phyloP scores from a whole-genome alignment of 2,329 filamentous ascomycete species.

The Lithohypha guttulata region DNA sequence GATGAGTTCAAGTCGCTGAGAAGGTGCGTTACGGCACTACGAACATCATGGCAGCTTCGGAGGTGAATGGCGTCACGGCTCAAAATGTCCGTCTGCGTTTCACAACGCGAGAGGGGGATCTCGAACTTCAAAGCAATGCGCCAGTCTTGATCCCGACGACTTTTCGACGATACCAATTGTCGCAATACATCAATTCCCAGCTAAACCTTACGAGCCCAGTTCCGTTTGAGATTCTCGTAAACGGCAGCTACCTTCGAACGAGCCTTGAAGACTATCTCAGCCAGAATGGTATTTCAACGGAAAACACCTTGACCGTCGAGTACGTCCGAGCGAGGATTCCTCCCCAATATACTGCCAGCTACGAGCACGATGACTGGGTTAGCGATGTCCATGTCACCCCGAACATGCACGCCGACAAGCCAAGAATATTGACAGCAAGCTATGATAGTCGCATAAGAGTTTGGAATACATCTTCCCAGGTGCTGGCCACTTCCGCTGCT shows the following conservation, averaged over 20 bases:
- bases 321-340: slow-evolving; percentile 88
- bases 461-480: slow-evolving; percentile 80
- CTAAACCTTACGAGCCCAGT: slow-evolving; percentile 43
- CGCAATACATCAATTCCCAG: slow-evolving; percentile 52
- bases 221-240: slow-evolving; percentile 80
- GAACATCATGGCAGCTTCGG: slow-evolving; percentile 4
- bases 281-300: slow-evolving; percentile 74
- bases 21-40: too few relatives aligned
- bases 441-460: slow-evolving; percentile 83
- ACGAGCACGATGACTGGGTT: slow-evolving; percentile 97
- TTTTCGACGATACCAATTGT: slow-evolving; percentile 48
- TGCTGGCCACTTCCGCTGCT: slow-evolving; percentile 64
- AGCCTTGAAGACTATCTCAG: slow-evolving; percentile 85
- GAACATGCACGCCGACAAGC: slow-evolving; percentile 43
- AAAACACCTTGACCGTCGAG: slow-evolving; percentile 77
- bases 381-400: slow-evolving; percentile 76
- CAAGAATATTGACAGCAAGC: slow-evolving; percentile 77
- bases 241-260: slow-evolving; percentile 81
- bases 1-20: too few relatives aligned
- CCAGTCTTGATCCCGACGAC: slow-evolving; percentile 47
- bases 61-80: slow-evolving; percentile 5
- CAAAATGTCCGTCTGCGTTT: slow-evolving; percentile 46
- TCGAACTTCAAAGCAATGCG: slow-evolving; percentile 43
- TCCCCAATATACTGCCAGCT: slow-evolving; percentile 78
- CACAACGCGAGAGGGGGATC: slow-evolving; percentile 41